Evolutionary conservation across 495 filamentous ascomycete species (phyloP), one percentile per base, ranked within the genome.

Genomic region (Acidiella bohemica): DNA sequence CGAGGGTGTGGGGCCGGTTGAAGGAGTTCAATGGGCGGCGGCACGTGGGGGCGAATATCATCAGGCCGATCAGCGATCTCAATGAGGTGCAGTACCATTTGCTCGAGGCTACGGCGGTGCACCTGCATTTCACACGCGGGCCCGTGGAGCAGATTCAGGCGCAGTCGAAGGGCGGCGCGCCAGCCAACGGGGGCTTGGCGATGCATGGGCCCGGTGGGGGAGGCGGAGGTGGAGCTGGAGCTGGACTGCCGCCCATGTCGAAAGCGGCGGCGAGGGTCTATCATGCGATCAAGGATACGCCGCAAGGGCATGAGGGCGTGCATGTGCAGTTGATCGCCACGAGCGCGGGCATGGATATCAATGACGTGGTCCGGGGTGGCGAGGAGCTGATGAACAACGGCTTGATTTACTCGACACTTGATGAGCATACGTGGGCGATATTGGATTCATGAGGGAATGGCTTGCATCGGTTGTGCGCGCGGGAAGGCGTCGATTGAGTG

Each of bases 61-160:
- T 96, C 34, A 73, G 82, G 27, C 75, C 79, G 5, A 59, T 96
- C 32, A 65, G 69, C 14, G 77, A 96, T 56, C 80, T 80, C 63
- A 94, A 95, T 64, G 92, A 97, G 67, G 63, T 97, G 50, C 77
- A 78, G 53, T 84, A 77, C 54, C 88, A 95, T 59, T 53, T 95
- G 36, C 72, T 97, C 5, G 87, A 96, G 58, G 83, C 86, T 5
- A 80, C 83, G 1, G 81, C 76, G 36, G 76, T 87, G 29, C 90
- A 96, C 60, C 60, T 97, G 28, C 79, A 80, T 63, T 79, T 84
- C 55, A 81, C 78, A n/a, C 68, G 75, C n/a, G 88, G 87, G 2
- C 70, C 75, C 17, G 67, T 68, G 11, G 69, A 67, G 30, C 42
- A 47, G 7, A 44, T 53, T 11, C 8, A 11, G 24, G 24, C 16